Conservation (phyloP, 2,329 filamentous ascomycete species). For the Rugonectria rugulosa region DNA sequence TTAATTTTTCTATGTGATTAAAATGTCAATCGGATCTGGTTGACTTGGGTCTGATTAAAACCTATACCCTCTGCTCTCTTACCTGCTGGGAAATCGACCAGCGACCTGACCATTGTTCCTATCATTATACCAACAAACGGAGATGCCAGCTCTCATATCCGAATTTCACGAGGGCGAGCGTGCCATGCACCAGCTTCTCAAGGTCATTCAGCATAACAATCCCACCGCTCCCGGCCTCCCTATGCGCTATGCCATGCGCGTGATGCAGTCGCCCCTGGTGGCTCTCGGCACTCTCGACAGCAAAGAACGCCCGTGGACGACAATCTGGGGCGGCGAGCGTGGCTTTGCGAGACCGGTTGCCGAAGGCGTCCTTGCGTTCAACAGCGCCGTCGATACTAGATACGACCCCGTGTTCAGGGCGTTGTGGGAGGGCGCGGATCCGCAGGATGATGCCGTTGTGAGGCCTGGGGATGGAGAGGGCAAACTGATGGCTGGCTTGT, state of each 20-base stretch:
- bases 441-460: constrained; percentile 49
- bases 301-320: constrained; percentile 75
- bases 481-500: constrained; percentile 57
- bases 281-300: constrained; percentile 77
- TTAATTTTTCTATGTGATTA: neutral
- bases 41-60: neutral
- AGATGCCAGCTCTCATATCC: constrained; percentile 40
- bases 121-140: constrained; percentile 5
- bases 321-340: constrained; percentile 76
- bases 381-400: constrained; percentile 64
- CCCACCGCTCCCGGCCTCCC: constrained; percentile 72
- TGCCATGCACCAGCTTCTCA: constrained; percentile 69
- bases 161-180: constrained; percentile 72
- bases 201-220: constrained; percentile 65
- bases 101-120: neutral
- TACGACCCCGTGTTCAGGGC: constrained; percentile 75
- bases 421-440: constrained; percentile 61
- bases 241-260: constrained; percentile 64
- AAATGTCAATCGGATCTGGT: neutral
- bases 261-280: constrained; percentile 70
- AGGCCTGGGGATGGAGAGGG: constrained; percentile 48
- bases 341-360: constrained; percentile 73
- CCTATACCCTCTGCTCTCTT: neutral
- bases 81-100: too few species aligned
- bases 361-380: constrained; percentile 69